A percentile compares a stretch with the other conserved stretches of the same genome.
Conservation (phyloP, 2,329 filamentous ascomycete species). For the Magnaporthiopsis rhizophila region DNA sequence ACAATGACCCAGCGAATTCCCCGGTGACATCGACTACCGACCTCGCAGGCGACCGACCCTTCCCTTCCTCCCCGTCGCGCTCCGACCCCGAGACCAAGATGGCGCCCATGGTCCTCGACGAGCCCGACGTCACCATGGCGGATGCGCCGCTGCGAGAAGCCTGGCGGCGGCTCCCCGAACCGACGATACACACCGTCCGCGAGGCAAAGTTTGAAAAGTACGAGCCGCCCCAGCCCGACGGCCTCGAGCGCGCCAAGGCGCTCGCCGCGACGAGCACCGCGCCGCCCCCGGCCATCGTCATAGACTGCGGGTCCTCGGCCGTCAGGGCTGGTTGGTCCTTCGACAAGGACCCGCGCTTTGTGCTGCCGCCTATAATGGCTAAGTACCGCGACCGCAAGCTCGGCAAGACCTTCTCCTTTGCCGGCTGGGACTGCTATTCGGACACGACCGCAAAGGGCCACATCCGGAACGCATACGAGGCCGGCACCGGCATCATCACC, state of each 20-base stretch:
- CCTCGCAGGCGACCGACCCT: neutral
- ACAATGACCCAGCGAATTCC: neutral
- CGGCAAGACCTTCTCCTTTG: constrained; percentile 84
- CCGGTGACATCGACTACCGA: neutral
- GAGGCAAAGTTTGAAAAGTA: constrained; percentile 54
- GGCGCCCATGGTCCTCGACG: constrained; percentile 46
- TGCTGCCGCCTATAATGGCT: constrained; percentile 82
- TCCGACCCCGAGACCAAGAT: constrained; percentile 22
- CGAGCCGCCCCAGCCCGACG: constrained; percentile 51
- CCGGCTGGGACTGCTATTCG: constrained; percentile 86
- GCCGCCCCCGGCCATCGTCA: constrained; percentile 70
- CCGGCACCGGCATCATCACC: constrained; percentile 81
- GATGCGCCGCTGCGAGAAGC: constrained; percentile 25
- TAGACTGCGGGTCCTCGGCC: constrained; percentile 90
- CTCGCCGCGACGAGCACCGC: constrained; percentile 30
- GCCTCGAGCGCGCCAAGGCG: constrained; percentile 60
- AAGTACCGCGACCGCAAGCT: constrained; percentile 93
- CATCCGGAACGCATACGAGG: constrained; percentile 83
- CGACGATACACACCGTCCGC: constrained; percentile 52
- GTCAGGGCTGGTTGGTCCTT: constrained; percentile 96
- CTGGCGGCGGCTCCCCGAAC: constrained; percentile 39
- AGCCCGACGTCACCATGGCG: constrained; percentile 17
- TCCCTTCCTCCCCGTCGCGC: neutral
- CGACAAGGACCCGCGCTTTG: constrained; percentile 70
- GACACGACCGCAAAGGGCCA: constrained; percentile 90